Conservation (phyloP, 192 early-diverging fungal species). For the Paraglomus brasilianum region DNA sequence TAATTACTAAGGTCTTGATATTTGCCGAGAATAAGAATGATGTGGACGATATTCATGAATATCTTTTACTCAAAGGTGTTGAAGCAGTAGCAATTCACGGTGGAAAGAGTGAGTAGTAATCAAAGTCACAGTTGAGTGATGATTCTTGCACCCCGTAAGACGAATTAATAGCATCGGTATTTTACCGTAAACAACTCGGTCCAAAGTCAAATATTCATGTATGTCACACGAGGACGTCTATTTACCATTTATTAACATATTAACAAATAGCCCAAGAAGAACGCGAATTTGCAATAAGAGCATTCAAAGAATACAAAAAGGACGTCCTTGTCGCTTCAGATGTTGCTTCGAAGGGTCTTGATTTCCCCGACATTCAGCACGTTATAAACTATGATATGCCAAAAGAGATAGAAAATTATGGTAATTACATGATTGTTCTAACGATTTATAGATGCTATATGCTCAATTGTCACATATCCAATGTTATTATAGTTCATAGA, state of each 20-base stretch:
- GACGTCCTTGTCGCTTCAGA: conserved; percentile 98
- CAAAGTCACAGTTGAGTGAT: neutral
- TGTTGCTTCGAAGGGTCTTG: conserved; percentile 94
- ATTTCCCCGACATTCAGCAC: conserved; percentile 95
- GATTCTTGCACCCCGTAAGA: neutral
- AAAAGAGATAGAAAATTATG: conserved; percentile 99
- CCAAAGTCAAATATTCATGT: conserved; percentile 23
- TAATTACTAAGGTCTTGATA: conserved; percentile 66
- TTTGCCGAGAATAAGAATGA: conserved; percentile 99
- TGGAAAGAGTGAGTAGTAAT: conserved; percentile 67
- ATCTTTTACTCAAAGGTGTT: conserved; percentile 90
- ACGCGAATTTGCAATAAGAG: conserved; percentile 91
- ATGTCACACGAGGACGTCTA: neutral
- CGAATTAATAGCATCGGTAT: too few species aligned
- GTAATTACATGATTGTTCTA: conserved; percentile 36
- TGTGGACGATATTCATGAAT: conserved; percentile 98
- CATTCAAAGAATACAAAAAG: conserved; percentile 87
- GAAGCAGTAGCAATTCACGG: conserved; percentile 95
- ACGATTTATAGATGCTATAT: too few species aligned
- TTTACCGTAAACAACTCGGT: neutral
- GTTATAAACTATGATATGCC: conserved; percentile 99
- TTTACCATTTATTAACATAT: conserved; percentile 6
- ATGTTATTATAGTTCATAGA: conserved; percentile 66
- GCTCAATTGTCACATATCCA: neutral
- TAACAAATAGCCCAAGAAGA: conserved; percentile 79